Base-by-base conservation (phyloP, 306 rosid genomes). In the Cucurbita moschata region DNA sequence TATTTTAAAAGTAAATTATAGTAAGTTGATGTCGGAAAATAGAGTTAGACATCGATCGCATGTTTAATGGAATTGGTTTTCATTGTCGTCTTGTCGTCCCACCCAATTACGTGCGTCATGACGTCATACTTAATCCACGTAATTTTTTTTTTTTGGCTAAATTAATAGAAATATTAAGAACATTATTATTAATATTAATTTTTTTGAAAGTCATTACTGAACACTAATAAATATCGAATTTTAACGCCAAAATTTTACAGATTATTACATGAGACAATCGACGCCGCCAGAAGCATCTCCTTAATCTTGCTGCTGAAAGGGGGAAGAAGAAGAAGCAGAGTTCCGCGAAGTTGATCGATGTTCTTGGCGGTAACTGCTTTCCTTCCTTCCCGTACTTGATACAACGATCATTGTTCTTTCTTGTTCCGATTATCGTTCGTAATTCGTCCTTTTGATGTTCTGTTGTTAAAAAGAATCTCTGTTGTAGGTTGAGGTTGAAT, bases 291-390 rank as follows among this genome's bases (percentile, higher is more conserved):
- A 64, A 42, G 6, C 50, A 40, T 4, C 7, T 40, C 13, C 7
- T n/a, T 42, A 62, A 39, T 37, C 49, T 62, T 7, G 13, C 13
- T 16, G 46, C 26, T 18, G 51, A 6, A 40, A 40, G 71, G 50
- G 14, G 56, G 56, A 16, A 51, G 71, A 64, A 64, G 71, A 40
- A 64, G 71, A 40, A 64, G 56, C 73, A 68, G 73, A 68, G 42
- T 23, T 68, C 42, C 19, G 37, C 21, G 39, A 26, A 67, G 40
- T 56, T 67, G 4, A 67, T 19, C 77, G n/a, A 67, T 58, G 83
- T 79, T 54, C 70, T 86, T 82, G 88, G 88, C 84, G 59, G 63
- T 70, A 18, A 75, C 85, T 68, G 49, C 85, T 42, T 61, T 78
- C 39, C 80, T 73, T 78, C 77, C 86, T 71, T 77, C 40, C 67